These are phyloP conservation scores for Asterionellopsis glacialis DNA, from an alignment of 108 stramenopile species.

Conservation along the genomic window DNA sequence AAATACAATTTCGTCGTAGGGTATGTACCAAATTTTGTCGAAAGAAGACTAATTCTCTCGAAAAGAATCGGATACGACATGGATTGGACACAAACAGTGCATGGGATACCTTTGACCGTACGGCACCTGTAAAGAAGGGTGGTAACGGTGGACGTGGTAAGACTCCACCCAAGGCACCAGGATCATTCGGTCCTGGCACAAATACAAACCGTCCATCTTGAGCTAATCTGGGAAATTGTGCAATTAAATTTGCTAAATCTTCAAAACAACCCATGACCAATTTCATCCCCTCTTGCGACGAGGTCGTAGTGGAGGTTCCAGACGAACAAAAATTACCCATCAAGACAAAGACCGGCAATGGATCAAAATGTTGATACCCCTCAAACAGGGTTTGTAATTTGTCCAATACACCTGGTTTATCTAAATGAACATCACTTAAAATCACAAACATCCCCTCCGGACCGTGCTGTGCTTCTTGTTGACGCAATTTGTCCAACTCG, in stretches of 20 bases:
- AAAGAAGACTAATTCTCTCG: constrained; percentile 88
- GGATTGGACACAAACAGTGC: constrained; percentile 73
- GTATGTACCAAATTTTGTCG: constrained; percentile 84
- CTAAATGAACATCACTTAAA: constrained; percentile 84
- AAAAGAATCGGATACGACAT: constrained; percentile 78
- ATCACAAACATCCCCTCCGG: constrained; percentile 76
- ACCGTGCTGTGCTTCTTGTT: constrained; percentile 45
- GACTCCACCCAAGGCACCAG: constrained; percentile 43
- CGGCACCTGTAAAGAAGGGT: constrained; percentile 38
- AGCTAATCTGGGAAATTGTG: constrained; percentile 46
- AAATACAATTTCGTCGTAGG: constrained; percentile 65
- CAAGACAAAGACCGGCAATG: constrained; percentile 79
- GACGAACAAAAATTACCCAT: constrained; percentile 98
- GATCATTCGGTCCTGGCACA: constrained; percentile 91
- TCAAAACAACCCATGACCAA: constrained; percentile 54
- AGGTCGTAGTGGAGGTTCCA: constrained; percentile 41
- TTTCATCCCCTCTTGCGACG: constrained; percentile 24
- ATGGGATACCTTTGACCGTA: constrained; percentile 31
- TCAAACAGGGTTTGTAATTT: constrained; percentile 74
- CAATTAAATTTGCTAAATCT: constrained; percentile 58
- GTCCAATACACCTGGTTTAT: constrained; percentile 78
- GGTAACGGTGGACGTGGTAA: constrained; percentile 70
- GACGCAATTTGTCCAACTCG: constrained; percentile 45
- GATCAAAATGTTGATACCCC: constrained; percentile 46
- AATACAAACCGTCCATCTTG: constrained; percentile 73